These are phyloP conservation scores for Nelumbo lutea DNA, from an alignment of 164 flowering plant species.

Conservation along the genomic window DNA sequence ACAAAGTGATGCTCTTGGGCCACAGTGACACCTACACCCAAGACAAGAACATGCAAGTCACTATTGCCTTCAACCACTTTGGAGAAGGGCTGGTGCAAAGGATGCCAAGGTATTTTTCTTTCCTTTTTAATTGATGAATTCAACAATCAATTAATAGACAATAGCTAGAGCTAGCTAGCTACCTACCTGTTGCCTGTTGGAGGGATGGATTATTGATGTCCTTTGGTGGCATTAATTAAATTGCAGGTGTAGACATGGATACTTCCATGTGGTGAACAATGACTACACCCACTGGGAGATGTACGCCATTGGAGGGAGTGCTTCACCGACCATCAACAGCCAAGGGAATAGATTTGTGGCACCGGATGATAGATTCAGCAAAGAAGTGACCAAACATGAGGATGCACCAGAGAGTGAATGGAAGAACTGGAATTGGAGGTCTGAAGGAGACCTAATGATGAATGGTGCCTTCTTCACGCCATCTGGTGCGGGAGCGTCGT, in stretches of 20 bases:
- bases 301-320: slow-evolving; percentile 93
- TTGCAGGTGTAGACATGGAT: slow-evolving; percentile 72
- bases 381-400: slow-evolving; percentile 79
- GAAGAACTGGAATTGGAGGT: slow-evolving; percentile 79
- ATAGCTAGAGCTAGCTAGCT: too few relatives aligned
- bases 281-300: slow-evolving; percentile 81
- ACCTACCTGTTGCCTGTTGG: too few relatives aligned
- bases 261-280: slow-evolving; percentile 82
- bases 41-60: slow-evolving; percentile 77
- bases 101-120: slow-evolving; percentile 60
- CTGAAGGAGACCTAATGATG: slow-evolving; percentile 62
- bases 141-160: background rate
- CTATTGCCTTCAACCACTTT: slow-evolving; percentile 75
- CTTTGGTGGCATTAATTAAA: too few relatives aligned
- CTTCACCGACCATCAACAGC: slow-evolving; percentile 72
- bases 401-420: slow-evolving; percentile 47
- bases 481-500: slow-evolving; percentile 59
- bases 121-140: background rate
- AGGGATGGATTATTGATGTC: too few relatives aligned
- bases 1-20: slow-evolving; percentile 80
- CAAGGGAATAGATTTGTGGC: slow-evolving; percentile 84
- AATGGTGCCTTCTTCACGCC: slow-evolving; percentile 72
- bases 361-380: slow-evolving; percentile 37
- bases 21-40: slow-evolving; percentile 47
- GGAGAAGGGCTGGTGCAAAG: slow-evolving; percentile 76